phyloP scores from a whole-genome alignment of 257 asterid genomes.

The Mitragyna speciosa region DNA sequence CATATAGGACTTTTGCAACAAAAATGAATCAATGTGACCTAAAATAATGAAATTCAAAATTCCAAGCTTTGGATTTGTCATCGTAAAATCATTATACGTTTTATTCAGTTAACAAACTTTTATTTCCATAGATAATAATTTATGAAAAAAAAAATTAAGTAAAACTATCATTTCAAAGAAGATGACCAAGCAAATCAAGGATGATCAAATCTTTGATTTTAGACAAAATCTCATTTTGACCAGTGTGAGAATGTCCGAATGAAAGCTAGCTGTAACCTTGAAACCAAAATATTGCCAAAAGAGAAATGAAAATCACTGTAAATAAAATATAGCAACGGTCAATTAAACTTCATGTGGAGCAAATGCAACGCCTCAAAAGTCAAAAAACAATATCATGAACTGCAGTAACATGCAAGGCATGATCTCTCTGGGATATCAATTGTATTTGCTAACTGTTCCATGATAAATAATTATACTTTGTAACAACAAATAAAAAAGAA shows the following conservation, averaged over 20 bases:
- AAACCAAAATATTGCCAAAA: neutral
- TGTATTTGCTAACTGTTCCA: neutral
- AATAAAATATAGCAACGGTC: neutral
- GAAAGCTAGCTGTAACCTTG: neutral
- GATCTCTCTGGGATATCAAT: neutral
- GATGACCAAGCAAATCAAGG: neutral
- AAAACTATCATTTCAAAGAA: neutral
- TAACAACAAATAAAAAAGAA: too few species aligned
- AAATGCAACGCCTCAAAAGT: constrained; percentile 7
- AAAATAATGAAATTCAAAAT: neutral
- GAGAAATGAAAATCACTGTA: neutral
- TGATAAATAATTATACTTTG: too few species aligned
- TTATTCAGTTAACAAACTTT: neutral
- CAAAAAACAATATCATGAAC: neutral
- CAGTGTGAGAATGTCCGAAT: constrained; percentile 4
- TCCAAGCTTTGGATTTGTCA: neutral
- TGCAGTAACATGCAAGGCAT: constrained; percentile 25
- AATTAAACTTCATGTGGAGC: constrained; percentile 24
- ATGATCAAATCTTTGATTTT: neutral
- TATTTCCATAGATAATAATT: neutral
- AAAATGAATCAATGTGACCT: neutral
- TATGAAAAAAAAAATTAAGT: neutral
- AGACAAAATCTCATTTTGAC: neutral
- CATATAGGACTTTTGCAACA: neutral
- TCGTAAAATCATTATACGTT: neutral